These are phyloP conservation scores for Diphasiastrum complanatum DNA, from an alignment of 83 land plant genomes.

Conservation along the genomic window DNA sequence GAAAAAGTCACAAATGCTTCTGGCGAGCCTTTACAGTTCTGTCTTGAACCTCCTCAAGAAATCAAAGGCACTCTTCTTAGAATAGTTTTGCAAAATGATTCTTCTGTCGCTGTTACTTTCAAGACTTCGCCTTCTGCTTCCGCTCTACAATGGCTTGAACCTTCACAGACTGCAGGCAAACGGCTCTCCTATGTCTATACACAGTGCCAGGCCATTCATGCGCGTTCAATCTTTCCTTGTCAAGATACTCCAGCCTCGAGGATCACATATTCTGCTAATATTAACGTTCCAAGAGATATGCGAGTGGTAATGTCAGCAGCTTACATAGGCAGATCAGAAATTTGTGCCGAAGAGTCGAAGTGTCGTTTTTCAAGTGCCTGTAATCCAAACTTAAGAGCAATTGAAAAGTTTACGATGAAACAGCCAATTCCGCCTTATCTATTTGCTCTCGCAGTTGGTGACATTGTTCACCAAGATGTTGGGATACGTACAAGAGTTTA, in stretches of 20 bases:
- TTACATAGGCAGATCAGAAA: constrained; percentile 33
- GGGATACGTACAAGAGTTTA: constrained; percentile 75
- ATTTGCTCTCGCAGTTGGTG: constrained; percentile 84
- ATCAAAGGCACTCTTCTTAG: constrained; percentile 45
- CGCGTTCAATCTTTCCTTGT: constrained; percentile 86
- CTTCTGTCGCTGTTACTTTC: constrained; percentile 36
- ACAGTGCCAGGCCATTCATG: constrained; percentile 88
- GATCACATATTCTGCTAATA: constrained; percentile 44
- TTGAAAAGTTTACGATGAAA: constrained; percentile 71
- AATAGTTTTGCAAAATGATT: constrained; percentile 33
- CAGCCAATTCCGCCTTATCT: constrained; percentile 82
- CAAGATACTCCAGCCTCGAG: constrained; percentile 86
- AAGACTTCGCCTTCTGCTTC: constrained; percentile 49
- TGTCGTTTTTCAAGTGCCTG: too few species aligned
- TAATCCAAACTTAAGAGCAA: constrained; percentile 41
- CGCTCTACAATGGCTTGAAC: constrained; percentile 83
- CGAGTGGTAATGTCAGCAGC: constrained; percentile 76
- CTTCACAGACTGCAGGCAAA: constrained; percentile 57
- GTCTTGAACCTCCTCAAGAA: constrained; percentile 35
- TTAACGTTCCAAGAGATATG: constrained; percentile 57
- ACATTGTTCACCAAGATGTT: constrained; percentile 47
- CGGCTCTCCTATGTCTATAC: constrained; percentile 65
- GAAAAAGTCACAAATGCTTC: background rate
- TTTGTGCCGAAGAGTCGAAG: constrained; percentile 15
- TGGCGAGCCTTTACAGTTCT: constrained; percentile 38